Base-by-base conservation (phyloP, 805 yeast species). In the Teunomyces cretensis region DNA sequence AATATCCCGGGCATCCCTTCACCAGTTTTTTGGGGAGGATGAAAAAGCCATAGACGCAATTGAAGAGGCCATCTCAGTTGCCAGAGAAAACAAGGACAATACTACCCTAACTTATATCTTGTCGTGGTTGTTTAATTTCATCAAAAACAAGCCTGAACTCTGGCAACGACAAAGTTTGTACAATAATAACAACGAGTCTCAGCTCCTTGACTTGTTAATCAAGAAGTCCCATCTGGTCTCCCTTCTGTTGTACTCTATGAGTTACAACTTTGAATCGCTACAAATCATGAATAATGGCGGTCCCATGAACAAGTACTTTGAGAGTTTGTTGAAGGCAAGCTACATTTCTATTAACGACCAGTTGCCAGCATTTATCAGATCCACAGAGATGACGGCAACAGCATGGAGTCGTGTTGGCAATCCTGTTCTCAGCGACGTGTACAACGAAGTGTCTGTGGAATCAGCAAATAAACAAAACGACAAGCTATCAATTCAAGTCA, bases 1-100 rank as follows among this genome's bases (percentile, higher is more conserved):
- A 27, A 70, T 88, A 14, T 82, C 86, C 2, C 66, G 85, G 39
- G 95, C 94, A 0, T 73, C 86, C 0, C 65, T 87, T 33, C 89
- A 88, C 52, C 83, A 84, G 16, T 78, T 77, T 42, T 86, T 85
- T 59, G 81, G 83, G 24, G 81, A 83, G 45, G 77, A 78, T 50
- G 75, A 74, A 9, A 84, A 84, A 47, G 96, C 96, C 0, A 60
- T 88, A 11, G 75, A 84, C 51, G 84, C 96, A 1, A 86, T 89
- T 7, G 88, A 86, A 50, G 97, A 90, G 60, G 94, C 97, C 0
- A 85, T 89, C 2, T 74, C 86, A 6, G 89, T 90, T 2, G 97
- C 97, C 0, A 70, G 97, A 52, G 96, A 90, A 55, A 84, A 85
- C 54, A 83, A 83, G 49, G 96, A 91, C 61, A 74, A 79, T 44